These are phyloP conservation scores for Paratinospora sagittata DNA, from an alignment of 164 flowering plant genomes.

Conservation along the genomic window DNA sequence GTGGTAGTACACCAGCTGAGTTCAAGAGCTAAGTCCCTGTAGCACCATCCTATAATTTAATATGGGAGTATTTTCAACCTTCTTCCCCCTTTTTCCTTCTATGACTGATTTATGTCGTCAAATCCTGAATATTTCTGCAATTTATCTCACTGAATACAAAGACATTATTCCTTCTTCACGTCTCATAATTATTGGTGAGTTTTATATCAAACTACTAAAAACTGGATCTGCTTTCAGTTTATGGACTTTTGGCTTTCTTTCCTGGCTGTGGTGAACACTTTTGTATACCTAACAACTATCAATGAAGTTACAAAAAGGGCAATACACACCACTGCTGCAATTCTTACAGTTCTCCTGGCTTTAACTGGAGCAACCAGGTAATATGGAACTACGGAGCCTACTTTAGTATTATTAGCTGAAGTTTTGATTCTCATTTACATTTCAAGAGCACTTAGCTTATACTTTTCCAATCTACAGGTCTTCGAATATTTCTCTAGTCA, in stretches of 20 bases:
- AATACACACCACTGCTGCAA: constrained; percentile 67
- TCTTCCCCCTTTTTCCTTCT: no score
- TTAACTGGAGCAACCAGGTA: constrained; percentile 80
- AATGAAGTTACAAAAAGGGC: constrained; percentile 60
- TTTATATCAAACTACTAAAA: neutral
- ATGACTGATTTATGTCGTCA: neutral
- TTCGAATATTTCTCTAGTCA: constrained; percentile 55
- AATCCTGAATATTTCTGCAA: neutral
- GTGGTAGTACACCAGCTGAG: no score
- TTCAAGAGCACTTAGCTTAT: constrained; percentile 6
- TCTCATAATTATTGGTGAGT: neutral
- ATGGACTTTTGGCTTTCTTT: constrained; percentile 93
- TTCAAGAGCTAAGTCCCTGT: no score
- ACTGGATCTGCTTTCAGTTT: constrained; percentile 45
- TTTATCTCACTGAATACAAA: neutral
- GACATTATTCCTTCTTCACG: neutral
- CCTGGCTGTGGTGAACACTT: constrained; percentile 75
- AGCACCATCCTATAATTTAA: no score
- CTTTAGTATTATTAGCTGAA: neutral
- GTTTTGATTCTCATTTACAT: neutral
- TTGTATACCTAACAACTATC: constrained; percentile 52
- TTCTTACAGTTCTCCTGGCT: constrained; percentile 87
- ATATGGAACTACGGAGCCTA: constrained; percentile 12
- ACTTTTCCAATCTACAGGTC: constrained; percentile 44
- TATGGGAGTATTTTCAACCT: no score